Percentiles rank a stretch among this genome's conserved stretches.
phyloP scores from a whole-genome alignment of 164 flowering plant species.

The Liquidambar formosana region DNA sequence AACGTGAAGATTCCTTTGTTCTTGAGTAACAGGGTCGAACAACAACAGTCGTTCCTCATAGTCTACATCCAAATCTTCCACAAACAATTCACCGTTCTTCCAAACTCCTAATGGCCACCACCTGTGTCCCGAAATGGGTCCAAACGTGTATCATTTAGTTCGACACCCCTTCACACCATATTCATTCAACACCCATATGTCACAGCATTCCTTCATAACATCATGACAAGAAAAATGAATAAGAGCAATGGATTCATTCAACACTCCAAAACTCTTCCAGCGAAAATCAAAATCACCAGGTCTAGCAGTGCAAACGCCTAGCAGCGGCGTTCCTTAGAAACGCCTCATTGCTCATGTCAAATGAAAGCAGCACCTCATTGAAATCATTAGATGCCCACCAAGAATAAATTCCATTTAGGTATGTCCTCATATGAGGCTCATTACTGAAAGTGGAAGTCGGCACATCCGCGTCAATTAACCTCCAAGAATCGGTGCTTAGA shows the following conservation, averaged over 20 bases:
- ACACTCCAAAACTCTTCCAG: not conserved
- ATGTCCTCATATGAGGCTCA: not conserved
- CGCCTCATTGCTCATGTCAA: not conserved
- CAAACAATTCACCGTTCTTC: too few species aligned
- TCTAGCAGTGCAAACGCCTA: not conserved
- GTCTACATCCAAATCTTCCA: too few species aligned
- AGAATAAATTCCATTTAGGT: not conserved
- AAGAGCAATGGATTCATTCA: not conserved
- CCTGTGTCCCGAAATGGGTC: too few species aligned
- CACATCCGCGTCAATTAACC: not conserved
- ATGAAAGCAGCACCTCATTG: not conserved
- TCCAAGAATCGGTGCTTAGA: not conserved
- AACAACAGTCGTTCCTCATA: too few species aligned
- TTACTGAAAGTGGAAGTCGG: not conserved
- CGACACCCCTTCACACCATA: not conserved
- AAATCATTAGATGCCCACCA: not conserved
- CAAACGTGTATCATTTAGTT: too few species aligned
- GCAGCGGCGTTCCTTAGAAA: not conserved
- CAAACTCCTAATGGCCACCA: too few species aligned
- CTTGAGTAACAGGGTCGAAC: too few species aligned
- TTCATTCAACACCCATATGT: not conserved
- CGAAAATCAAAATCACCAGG: too few species aligned
- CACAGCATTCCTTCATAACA: too few species aligned
- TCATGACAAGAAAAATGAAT: too few species aligned
- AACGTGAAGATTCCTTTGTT: too few species aligned